A percentile compares a stretch with the other conserved stretches of the same genome.
These are phyloP conservation scores for Limonomyces culmigenus DNA, from an alignment of 1,284 basidiomycete genomes.

Conservation along the genomic window DNA sequence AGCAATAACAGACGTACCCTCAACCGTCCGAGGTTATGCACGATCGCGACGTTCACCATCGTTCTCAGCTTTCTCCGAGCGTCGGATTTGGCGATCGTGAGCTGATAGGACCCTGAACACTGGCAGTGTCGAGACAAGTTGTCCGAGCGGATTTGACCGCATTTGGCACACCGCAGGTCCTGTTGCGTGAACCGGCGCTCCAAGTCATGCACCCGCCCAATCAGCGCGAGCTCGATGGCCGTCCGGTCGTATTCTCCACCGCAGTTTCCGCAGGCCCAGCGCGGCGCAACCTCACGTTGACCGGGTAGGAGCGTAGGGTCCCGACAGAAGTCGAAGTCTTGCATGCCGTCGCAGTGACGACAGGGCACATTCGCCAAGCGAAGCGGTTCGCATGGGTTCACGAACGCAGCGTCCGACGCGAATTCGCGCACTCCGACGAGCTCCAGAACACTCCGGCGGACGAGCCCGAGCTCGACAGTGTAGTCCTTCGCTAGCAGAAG, in stretches of 20 bases:
- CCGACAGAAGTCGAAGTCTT: slow-evolving; percentile 92
- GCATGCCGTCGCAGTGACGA: slow-evolving; percentile 74
- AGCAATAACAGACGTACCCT: slow-evolving; percentile 45
- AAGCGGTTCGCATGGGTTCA: slow-evolving; percentile 87
- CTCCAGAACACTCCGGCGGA: slow-evolving; percentile 84
- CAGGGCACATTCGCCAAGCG: slow-evolving; percentile 83
- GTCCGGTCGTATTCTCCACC: slow-evolving; percentile 78
- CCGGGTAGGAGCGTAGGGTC: slow-evolving; percentile 72
- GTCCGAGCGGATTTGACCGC: slow-evolving; percentile 76
- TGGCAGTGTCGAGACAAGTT: slow-evolving; percentile 76
- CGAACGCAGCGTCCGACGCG: slow-evolving; percentile 67
- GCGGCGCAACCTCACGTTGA: slow-evolving; percentile 24
- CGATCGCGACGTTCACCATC: slow-evolving; percentile 66
- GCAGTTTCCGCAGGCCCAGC: slow-evolving; percentile 59
- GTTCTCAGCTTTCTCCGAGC: slow-evolving; percentile 55
- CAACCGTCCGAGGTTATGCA: slow-evolving; percentile 47
- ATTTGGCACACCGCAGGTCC: slow-evolving; percentile 78
- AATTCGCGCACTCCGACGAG: slow-evolving; percentile 83
- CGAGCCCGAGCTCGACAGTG: slow-evolving; percentile 71
- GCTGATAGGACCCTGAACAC: slow-evolving; percentile 75
- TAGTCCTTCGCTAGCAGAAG: slow-evolving; percentile 67
- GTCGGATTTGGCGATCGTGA: slow-evolving; percentile 57
- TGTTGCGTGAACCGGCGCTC: slow-evolving; percentile 76
- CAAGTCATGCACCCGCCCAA: slow-evolving; percentile 59
- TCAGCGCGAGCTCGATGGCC: slow-evolving; percentile 75